Conservation (phyloP, 352 stramenopile genomes). For the Globisporangium camurandrum region DNA sequence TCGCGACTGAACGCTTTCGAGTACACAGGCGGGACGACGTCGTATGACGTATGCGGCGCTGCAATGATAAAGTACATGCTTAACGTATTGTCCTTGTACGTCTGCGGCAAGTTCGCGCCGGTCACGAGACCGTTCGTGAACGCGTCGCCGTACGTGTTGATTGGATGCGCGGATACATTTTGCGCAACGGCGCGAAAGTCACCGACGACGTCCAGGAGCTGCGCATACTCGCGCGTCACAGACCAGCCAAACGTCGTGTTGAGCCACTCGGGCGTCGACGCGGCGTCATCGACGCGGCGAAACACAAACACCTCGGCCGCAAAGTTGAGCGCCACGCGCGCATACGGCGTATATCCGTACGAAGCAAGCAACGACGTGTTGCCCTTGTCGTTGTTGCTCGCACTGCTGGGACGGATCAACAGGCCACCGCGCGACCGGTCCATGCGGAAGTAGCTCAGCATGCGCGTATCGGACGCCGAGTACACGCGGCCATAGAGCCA, state of each 20-base stretch:
- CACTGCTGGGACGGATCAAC: slow-evolving; percentile 53
- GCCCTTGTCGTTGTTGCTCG: slow-evolving; percentile 71
- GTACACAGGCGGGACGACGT: slow-evolving; percentile 45
- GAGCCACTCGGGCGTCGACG: slow-evolving; percentile 60
- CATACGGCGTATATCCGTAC: slow-evolving; percentile 56
- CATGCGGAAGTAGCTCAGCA: slow-evolving; percentile 82
- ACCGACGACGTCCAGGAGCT: slow-evolving; percentile 47
- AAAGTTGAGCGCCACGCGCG: slow-evolving; percentile 70
- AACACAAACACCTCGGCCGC: slow-evolving; percentile 69
- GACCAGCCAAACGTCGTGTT: slow-evolving; percentile 48
- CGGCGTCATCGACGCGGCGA: slow-evolving; percentile 42
- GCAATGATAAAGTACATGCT: slow-evolving; percentile 84
- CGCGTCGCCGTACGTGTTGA: slow-evolving; percentile 74
- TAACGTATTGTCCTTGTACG: slow-evolving; percentile 49
- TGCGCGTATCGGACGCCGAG: slow-evolving; percentile 47
- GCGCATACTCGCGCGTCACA: slow-evolving; percentile 56
- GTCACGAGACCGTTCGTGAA: slow-evolving; percentile 46
- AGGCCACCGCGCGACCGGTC: slow-evolving; percentile 49
- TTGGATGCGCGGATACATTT: slow-evolving; percentile 49
- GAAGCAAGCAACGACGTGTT: slow-evolving; percentile 38
- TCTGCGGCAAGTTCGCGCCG: slow-evolving; percentile 45
- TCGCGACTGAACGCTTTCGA: slow-evolving; percentile 76
- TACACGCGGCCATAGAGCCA: slow-evolving; percentile 67
- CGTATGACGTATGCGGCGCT: slow-evolving; percentile 48
- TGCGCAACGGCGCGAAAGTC: slow-evolving; percentile 54